Conservation (phyloP, 1,284 basidiomycete genomes). For the Papiliotrema laurentii region DNA sequence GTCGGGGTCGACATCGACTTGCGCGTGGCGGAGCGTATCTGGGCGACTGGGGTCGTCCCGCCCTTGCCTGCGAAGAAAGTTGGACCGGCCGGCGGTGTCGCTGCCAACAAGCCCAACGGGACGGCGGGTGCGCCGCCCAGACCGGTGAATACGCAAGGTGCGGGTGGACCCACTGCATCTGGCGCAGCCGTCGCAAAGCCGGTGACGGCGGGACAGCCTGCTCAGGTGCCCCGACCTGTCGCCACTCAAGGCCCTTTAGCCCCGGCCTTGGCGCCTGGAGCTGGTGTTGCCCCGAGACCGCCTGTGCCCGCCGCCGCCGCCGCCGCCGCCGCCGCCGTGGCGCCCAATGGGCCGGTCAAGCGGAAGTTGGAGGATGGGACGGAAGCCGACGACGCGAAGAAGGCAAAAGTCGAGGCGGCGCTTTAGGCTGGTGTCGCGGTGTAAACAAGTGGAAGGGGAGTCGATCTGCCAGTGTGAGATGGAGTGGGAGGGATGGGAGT, state of each 20-base stretch:
- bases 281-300: neutral
- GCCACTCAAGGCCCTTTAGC: neutral
- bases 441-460: neutral
- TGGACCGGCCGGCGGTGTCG: neutral
- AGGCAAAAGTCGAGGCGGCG: slow-evolving; percentile 21
- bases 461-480: neutral
- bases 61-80: slow-evolving; percentile 10
- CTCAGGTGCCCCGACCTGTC: neutral
- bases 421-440: neutral
- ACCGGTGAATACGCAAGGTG: neutral
- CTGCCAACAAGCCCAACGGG: neutral
- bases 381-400: slow-evolving; percentile 19
- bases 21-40: slow-evolving; percentile 37
- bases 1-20: slow-evolving; percentile 44
- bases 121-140: slow-evolving; percentile 3
- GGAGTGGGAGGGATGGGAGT: neutral
- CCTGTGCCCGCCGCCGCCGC: neutral
- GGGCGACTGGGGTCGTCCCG: slow-evolving; percentile 42
- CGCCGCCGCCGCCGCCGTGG: neutral
- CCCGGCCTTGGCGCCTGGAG: neutral
- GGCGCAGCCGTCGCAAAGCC: neutral
- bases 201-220: neutral
- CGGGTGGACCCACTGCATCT: no score
- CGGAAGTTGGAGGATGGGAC: slow-evolving; percentile 20
- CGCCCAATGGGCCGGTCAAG: slow-evolving; percentile 12